These are phyloP conservation scores for Claviceps fusiformis DNA, from an alignment of 2,329 filamentous ascomycete genomes.

Conservation along the genomic window DNA sequence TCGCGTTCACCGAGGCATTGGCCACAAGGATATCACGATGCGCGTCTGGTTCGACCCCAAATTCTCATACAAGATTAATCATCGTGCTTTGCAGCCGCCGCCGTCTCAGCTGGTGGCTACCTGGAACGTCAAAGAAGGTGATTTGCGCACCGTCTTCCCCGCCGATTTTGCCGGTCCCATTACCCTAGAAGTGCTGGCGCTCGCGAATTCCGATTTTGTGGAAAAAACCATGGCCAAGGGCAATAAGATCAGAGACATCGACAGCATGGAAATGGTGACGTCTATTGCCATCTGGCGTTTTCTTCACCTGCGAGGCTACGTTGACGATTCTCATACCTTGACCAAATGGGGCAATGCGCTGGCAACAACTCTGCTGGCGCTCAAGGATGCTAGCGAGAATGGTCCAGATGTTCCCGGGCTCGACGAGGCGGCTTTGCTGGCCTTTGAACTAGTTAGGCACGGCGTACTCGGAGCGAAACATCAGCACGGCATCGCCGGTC, in stretches of 20 bases:
- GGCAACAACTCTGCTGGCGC: conserved; percentile 49
- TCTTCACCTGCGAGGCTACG: conserved; percentile 75
- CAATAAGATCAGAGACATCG: conserved; percentile 45
- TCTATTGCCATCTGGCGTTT: conserved; percentile 77
- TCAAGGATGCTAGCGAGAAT: conserved; percentile 40
- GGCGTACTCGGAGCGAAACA: conserved; percentile 63
- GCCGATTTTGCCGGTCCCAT: conserved; percentile 26
- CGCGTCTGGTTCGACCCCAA: conserved; percentile 73
- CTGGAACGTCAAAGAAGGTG: conserved; percentile 61
- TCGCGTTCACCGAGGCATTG: conserved; percentile 70
- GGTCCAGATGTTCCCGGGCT: conserved; percentile 33
- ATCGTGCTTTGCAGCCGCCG: conserved; percentile 33
- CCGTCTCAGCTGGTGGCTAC: conserved; percentile 34
- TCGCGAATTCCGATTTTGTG: conserved; percentile 57
- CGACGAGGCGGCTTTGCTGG: conserved; percentile 69
- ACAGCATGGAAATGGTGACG: conserved; percentile 50
- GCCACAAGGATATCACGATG: conserved; percentile 63
- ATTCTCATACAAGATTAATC: conserved; percentile 54
- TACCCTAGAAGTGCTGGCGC: conserved; percentile 49
- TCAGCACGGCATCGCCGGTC: conserved; percentile 39
- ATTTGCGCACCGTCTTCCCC: conserved; percentile 35
- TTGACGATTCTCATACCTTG: conserved; percentile 64
- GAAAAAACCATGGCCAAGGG: conserved; percentile 52
- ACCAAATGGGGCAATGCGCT: conserved; percentile 77
- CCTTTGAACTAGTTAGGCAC: conserved; percentile 71